Evolutionary conservation across 2,329 filamentous ascomycete genomes (phyloP).

Genomic region (Cercospora zeae-maydis): DNA sequence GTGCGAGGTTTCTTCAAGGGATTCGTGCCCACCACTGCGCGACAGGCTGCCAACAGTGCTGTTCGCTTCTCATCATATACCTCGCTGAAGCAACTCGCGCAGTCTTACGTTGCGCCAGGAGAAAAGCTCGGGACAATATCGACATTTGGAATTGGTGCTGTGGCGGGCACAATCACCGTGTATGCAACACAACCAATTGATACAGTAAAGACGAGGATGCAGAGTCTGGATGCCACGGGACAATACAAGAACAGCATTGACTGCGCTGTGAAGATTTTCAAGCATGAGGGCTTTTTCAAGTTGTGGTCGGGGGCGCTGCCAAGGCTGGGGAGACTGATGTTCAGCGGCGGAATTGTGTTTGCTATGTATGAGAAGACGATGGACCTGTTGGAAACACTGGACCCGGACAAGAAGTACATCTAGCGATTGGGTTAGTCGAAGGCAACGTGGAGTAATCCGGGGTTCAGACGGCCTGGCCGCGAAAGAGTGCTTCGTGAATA

Average conservation of each 20-base stretch:
- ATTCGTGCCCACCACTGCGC: conserved; percentile 88
- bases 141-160: conserved; percentile 85
- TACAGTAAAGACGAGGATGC: conserved; percentile 95
- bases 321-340: conserved; percentile 73
- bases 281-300: conserved; percentile 81
- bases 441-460: too few species aligned
- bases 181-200: conserved; percentile 71
- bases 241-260: conserved; percentile 84
- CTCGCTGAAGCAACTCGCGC: conserved; percentile 82
- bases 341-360: conserved; percentile 96
- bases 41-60: conserved; percentile 92
- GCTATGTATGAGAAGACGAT: conserved; percentile 98
- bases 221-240: conserved; percentile 79
- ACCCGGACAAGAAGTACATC: conserved; percentile 81
- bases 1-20: conserved; percentile 94
- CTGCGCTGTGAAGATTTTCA: conserved; percentile 79
- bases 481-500: background rate
- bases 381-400: conserved; percentile 73
- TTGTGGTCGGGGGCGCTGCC: conserved; percentile 94
- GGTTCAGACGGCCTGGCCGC: too few species aligned
- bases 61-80: conserved; percentile 94
- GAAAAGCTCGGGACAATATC: conserved; percentile 86
- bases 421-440: conserved; percentile 17
- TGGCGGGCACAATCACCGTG: conserved; percentile 89
- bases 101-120: conserved; percentile 87